Conservation (phyloP, 768 basidiomycete species). For the Pleurotus tuber-regium region DNA sequence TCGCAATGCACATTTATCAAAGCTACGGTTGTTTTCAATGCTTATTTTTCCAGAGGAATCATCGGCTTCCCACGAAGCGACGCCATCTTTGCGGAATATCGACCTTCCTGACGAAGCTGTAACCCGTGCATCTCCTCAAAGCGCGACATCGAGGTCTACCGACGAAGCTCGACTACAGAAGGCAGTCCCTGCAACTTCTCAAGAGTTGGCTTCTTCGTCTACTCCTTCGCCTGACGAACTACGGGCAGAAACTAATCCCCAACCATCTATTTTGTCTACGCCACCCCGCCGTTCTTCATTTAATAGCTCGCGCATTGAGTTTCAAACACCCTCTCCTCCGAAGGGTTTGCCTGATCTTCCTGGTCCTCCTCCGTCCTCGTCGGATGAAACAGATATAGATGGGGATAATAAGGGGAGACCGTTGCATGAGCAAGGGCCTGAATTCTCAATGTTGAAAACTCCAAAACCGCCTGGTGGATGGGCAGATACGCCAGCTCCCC, state of each 20-base stretch:
- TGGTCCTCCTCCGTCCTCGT: slow-evolving; percentile 58
- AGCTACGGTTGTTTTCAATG: neutral
- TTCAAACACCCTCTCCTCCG: slow-evolving; percentile 64
- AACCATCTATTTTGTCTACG: slow-evolving; percentile 31
- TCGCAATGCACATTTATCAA: neutral
- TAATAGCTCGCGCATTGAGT: slow-evolving; percentile 42
- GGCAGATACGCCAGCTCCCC: slow-evolving; percentile 25
- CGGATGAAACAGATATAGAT: slow-evolving; percentile 37
- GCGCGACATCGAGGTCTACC: slow-evolving; percentile 13
- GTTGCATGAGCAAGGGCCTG: slow-evolving; percentile 18
- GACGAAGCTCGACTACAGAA: slow-evolving; percentile 15
- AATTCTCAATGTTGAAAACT: slow-evolving; percentile 33
- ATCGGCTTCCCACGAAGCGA: slow-evolving; percentile 20
- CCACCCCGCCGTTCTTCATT: slow-evolving; percentile 46
- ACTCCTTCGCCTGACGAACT: slow-evolving; percentile 26
- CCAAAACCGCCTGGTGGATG: slow-evolving; percentile 46
- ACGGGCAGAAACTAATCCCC: neutral
- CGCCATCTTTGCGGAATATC: slow-evolving; percentile 19
- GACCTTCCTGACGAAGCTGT: slow-evolving; percentile 11
- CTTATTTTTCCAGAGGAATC: slow-evolving; percentile 7
- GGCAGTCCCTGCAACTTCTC: neutral
- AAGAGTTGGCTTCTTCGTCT: slow-evolving; percentile 24
- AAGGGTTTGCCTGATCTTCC: slow-evolving; percentile 64
- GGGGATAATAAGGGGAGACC: no score
- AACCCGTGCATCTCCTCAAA: slow-evolving; percentile 5